Evolutionary conservation across 1,139 yeast genomes (phyloP).

Genomic region (Taphrina communis): DNA sequence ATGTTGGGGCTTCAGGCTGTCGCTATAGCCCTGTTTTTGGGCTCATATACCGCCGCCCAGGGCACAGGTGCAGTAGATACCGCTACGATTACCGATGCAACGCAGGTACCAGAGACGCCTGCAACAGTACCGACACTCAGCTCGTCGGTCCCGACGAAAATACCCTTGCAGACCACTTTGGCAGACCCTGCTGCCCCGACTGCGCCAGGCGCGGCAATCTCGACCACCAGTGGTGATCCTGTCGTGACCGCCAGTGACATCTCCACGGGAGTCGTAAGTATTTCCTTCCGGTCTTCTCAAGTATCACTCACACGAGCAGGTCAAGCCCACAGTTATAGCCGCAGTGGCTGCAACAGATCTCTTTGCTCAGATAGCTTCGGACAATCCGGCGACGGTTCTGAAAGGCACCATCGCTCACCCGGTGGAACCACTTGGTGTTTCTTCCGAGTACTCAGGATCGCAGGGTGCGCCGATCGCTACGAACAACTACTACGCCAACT

Average conservation of each 20-base stretch:
- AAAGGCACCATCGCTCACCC: conserved; percentile 28
- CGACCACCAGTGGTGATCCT: conserved; percentile 19
- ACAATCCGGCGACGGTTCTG: conserved; percentile 35
- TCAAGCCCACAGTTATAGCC: conserved; percentile 39
- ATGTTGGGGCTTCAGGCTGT: neutral
- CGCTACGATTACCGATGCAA: conserved; percentile 37
- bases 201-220: conserved; percentile 28
- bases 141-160: neutral
- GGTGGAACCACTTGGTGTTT: conserved; percentile 8
- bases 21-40: neutral
- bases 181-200: conserved; percentile 13
- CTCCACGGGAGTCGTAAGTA: conserved; percentile 11
- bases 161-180: conserved; percentile 15
- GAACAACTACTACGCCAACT: conserved; percentile 72
- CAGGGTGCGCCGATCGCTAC: conserved; percentile 56
- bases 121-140: conserved; percentile 17
- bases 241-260: conserved; percentile 15
- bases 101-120: conserved; percentile 21
- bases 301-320: neutral
- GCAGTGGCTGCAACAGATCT: conserved; percentile 29
- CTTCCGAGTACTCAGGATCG: conserved; percentile 14
- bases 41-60: conserved; percentile 4
- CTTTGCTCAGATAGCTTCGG: conserved; percentile 39
- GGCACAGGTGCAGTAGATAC: conserved; percentile 19
- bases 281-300: too few species aligned